Evolutionary conservation across 768 basidiomycete genomes (phyloP).

Genomic region (Trametes cubensis): DNA sequence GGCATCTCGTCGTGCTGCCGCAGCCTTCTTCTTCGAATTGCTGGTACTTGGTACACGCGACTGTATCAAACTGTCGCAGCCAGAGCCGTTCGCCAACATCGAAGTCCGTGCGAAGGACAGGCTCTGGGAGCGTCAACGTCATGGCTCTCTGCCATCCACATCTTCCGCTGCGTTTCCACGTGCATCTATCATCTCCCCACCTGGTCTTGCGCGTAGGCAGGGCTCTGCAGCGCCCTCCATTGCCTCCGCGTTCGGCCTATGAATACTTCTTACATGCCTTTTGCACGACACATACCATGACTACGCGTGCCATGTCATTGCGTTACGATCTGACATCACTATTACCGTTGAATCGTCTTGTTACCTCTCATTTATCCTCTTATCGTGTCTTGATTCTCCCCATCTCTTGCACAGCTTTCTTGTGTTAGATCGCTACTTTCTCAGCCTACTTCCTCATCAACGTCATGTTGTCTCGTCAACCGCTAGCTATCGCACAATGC

Average conservation of each 20-base stretch:
- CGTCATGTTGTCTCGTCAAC: background rate
- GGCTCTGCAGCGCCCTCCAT: slow-evolving; percentile 31
- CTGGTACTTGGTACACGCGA: slow-evolving; percentile 93
- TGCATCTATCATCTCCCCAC: slow-evolving; percentile 12
- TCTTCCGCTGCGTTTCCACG: slow-evolving; percentile 44
- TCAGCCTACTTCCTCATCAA: background rate
- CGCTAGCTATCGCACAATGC: slow-evolving; percentile 6
- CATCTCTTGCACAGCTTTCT: background rate
- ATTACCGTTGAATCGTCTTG: no score
- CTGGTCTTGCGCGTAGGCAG: slow-evolving; percentile 21
- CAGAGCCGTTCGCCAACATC: slow-evolving; percentile 81
- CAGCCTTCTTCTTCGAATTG: slow-evolving; percentile 97
- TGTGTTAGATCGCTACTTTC: background rate
- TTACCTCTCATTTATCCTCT: background rate
- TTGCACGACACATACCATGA: no score
- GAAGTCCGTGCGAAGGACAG: slow-evolving; percentile 78
- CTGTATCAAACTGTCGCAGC: slow-evolving; percentile 80
- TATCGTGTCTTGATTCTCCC: no score
- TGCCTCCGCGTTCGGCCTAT: slow-evolving; percentile 31
- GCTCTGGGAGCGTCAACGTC: slow-evolving; percentile 76
- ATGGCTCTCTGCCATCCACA: slow-evolving; percentile 48
- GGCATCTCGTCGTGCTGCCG: slow-evolving; percentile 90
- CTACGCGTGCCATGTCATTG: no score
- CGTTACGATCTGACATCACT: background rate
- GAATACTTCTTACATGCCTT: background rate